phyloP scores from a whole-genome alignment of 2,329 filamentous ascomycete genomes.

The Calonectria leucothoes region DNA sequence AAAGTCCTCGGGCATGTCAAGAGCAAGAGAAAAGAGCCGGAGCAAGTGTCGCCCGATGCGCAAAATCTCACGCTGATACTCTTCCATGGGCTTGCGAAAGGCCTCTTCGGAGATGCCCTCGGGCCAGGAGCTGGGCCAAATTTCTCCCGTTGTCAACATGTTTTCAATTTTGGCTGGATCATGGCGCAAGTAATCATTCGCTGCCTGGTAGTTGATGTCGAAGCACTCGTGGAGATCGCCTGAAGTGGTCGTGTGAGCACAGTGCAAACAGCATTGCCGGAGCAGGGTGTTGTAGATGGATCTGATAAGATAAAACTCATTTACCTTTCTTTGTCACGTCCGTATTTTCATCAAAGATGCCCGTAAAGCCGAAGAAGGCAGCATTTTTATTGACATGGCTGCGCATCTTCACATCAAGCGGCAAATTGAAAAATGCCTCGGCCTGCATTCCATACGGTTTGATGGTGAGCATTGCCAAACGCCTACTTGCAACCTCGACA shows the following conservation, averaged over 20 bases:
- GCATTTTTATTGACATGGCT: constrained; percentile 2
- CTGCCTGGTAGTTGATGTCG: not conserved
- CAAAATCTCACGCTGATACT: not conserved
- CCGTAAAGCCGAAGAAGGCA: not conserved
- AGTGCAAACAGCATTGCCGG: not conserved
- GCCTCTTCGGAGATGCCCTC: not conserved
- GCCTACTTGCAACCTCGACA: not conserved
- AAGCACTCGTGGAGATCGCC: constrained; percentile 4
- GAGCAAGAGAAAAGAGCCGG: not conserved
- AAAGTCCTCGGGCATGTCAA: constrained; percentile 1
- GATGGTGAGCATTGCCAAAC: not conserved
- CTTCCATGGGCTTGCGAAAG: not conserved
- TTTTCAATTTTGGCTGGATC: not conserved
- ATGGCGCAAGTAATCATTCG: not conserved
- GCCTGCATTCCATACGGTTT: not conserved
- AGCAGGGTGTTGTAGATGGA: not conserved
- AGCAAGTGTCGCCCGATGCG: not conserved
- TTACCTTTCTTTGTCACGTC: not conserved
- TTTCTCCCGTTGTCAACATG: not conserved
- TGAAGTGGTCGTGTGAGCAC: not conserved
- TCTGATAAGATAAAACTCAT: not conserved
- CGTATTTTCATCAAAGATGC: not conserved
- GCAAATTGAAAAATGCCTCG: constrained; percentile 3
- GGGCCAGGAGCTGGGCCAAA: not conserved
- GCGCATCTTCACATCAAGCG: not conserved